Base-by-base conservation (phyloP, 176 grass and related monocot species). In the Carex cristatella region DNA sequence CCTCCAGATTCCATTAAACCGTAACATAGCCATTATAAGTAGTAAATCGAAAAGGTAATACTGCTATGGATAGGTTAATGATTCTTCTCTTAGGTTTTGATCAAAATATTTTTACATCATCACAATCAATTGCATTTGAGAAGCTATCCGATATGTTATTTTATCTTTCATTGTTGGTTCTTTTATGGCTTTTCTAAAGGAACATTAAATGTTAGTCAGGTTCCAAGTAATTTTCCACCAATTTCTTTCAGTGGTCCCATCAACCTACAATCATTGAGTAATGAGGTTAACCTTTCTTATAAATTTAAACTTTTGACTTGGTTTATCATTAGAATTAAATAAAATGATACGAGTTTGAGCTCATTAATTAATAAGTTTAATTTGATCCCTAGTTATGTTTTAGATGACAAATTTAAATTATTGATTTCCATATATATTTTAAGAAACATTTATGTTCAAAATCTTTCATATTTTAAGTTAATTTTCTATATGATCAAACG, bases 191-290 rank as follows among this genome's bases (percentile, higher is more conserved):
- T 49, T 73, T 49, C 67, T 10, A 40, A 61, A 44, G 28, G 56
- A 62, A 57, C 40, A 64, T 81, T 81, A n/a, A 61, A 61, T 46
- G 65, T 65, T 30, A 30, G 68, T 77, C 31, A 85, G n/a, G 35
- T 76, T 61, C 38, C 55, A 65, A 15, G 65, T 74, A 64, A 85
- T 62, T 85, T 44, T 76, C 61, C 23, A 79, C 37, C 72, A 0
- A 81, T 58, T 33, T 70, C 75, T 80, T 57, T 86, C 85, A 71
- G 11, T 40, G 85, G 85, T 8, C 74, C 85, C 85, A 86, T 80
- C 44, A 31, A 32, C 19, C 72, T 49, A 33, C 75, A 86, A 86
- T 81, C 19, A 86, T 86, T 70, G 85, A 86, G 62, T 4, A 42
- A 33, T 54, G 49, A 80, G 63, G 30, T 58, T 28, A 54, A 48